A percentile compares a stretch with the other conserved stretches of the same genome.
Evolutionary conservation across 495 filamentous ascomycete genomes (phyloP).

Genomic region (Xylaria cubensis): DNA sequence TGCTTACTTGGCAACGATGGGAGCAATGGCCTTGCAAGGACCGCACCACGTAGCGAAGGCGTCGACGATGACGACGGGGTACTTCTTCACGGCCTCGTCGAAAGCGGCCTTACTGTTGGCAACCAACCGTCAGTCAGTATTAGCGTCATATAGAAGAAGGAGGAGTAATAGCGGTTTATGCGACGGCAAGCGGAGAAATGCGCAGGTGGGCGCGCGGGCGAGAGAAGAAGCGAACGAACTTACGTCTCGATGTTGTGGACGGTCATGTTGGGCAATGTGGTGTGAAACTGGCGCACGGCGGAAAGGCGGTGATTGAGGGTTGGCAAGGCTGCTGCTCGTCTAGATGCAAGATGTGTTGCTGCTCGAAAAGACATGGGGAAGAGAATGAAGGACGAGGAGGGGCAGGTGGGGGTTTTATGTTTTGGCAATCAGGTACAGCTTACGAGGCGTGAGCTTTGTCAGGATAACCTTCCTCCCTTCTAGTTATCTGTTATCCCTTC

Average conservation of each 20-base stretch:
- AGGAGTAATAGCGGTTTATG: background rate
- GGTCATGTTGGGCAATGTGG: conserved; percentile 52
- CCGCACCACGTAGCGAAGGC: conserved; percentile 93
- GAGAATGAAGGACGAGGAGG: conserved; percentile 23
- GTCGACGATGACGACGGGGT: conserved; percentile 78
- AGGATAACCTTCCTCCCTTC: background rate
- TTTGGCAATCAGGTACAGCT: background rate
- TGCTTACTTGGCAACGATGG: conserved; percentile 68
- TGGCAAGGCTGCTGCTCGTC: conserved; percentile 35
- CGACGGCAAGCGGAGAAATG: conserved; percentile 8
- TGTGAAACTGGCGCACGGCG: conserved; percentile 46
- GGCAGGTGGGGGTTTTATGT: conserved; percentile 36
- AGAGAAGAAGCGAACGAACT: conserved; percentile 31
- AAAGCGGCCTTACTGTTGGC: conserved; percentile 66
- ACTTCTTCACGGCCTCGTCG: conserved; percentile 57
- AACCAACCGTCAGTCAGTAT: conserved; percentile 32
- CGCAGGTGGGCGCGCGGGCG: background rate
- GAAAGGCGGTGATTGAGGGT: conserved; percentile 30
- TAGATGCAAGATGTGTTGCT: conserved; percentile 32
- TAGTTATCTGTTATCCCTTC: background rate
- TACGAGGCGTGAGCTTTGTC: conserved; percentile 9
- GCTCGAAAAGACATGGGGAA: conserved; percentile 39
- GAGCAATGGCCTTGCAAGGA: conserved; percentile 90
- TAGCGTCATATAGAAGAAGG: background rate
- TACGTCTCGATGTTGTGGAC: conserved; percentile 51